Percentiles rank a stretch among this genome's conserved stretches.
These are phyloP conservation scores for Simplicillium sp. DNA, from an alignment of 2,329 filamentous ascomycete species.

Conservation along the genomic window DNA sequence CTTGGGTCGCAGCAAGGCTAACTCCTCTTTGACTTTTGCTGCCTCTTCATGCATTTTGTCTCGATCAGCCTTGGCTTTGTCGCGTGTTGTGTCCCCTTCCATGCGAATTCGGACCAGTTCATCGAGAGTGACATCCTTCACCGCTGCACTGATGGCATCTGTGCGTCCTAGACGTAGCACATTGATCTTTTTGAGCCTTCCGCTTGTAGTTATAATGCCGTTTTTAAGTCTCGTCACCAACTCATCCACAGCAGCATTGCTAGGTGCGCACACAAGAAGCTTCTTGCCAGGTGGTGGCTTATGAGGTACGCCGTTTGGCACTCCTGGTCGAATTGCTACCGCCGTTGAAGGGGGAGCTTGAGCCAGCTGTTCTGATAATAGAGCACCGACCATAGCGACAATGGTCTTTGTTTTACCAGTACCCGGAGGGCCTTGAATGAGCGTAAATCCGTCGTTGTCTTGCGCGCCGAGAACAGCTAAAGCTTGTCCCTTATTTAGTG, in stretches of 20 bases:
- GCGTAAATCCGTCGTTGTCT: constrained; percentile 93
- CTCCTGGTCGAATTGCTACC: constrained; percentile 17
- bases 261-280: constrained; percentile 91
- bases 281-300: constrained; percentile 53
- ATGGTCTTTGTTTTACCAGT: constrained; percentile 99
- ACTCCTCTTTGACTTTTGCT: constrained; percentile 62
- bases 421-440: constrained; percentile 92
- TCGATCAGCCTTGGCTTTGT: constrained; percentile 44
- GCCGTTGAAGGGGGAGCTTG: constrained; percentile 20
- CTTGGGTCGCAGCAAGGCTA: constrained; percentile 61
- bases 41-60: constrained; percentile 56
- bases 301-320: not conserved
- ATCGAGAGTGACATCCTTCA: constrained; percentile 87
- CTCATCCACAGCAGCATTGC: constrained; percentile 96
- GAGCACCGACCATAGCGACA: constrained; percentile 84
- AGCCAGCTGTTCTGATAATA: constrained; percentile 35
- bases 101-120: constrained; percentile 75
- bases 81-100: constrained; percentile 47
- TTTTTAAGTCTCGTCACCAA: constrained; percentile 84
- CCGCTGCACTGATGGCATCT: constrained; percentile 83
- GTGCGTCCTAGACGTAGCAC: constrained; percentile 84
- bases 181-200: constrained; percentile 65
- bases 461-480: constrained; percentile 85
- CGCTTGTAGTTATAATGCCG: constrained; percentile 70
- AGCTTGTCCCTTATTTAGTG: constrained; percentile 80